Base-by-base conservation (phyloP, 169 alveolate species). In the Theileria sp. region DNA sequence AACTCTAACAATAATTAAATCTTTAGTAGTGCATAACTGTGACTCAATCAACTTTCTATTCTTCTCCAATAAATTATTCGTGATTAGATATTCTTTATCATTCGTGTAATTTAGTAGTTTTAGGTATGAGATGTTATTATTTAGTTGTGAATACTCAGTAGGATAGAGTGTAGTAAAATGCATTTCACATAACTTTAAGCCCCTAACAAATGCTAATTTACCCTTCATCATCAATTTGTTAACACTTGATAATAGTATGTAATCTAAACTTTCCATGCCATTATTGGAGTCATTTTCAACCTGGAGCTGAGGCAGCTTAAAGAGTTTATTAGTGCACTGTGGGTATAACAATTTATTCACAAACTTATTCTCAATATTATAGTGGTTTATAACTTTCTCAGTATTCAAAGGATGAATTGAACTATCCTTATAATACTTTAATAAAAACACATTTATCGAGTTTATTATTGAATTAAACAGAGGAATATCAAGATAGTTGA, bases 201-300 rank as follows among this genome's bases (percentile, higher is more conserved):
- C 80, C 36, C 88, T 62, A 50, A 86, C 79, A 69, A 85, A 85
- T 19, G 91, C 66, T 2, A 73, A 23, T 30, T 85, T 79, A 3
- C 58, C 61, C 28, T 26, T 62, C 0, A 56, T 38, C 15, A 36
- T 32, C 62, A 85, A 34, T 13, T 26, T 61, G 8, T 61, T 28
- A 3, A 61, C 34, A 61, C 69, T 61, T 61, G 34, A 30, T 8
- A 8, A 10, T 61, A 28, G 69, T 28, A 28, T 61, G 50, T 61
- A 61, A 26, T 61, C 38, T 61, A 28, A 30, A 30, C 69, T 61
- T 61, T 61, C 15, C 69, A 28, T 28, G 2, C 34, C 3, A 13
- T 61, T 2, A 26, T 28, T 13, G 19, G 67, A n/a, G n/a, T 32
- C 5, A 61, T 30, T 61, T 28, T 61, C n/a, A 61, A 61, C 21